Percentiles rank a stretch among this genome's conserved stretches.
phyloP scores from a whole-genome alignment of 148 eudicot species.

The Rhododendron ferrugineum region DNA sequence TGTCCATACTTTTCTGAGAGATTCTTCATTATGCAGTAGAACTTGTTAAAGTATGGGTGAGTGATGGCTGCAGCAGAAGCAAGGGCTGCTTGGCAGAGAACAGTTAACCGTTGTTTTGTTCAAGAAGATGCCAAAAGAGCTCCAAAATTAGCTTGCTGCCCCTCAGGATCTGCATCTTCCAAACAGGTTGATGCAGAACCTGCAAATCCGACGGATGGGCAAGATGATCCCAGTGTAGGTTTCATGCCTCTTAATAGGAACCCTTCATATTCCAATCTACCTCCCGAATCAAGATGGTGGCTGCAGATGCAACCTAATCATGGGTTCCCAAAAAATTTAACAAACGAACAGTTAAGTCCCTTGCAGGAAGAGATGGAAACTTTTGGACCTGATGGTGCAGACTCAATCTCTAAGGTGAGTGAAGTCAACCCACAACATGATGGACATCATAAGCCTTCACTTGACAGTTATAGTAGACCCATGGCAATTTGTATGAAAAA shows the following conservation, averaged over 20 bases:
- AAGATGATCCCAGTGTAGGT: conserved; percentile 40
- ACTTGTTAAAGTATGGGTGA: conserved; percentile 26
- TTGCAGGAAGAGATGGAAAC: conserved; percentile 28
- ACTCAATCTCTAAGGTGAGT: conserved; percentile 4
- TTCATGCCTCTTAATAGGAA: conserved; percentile 44
- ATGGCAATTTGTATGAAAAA: conserved; percentile 19
- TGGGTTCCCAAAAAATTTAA: conserved; percentile 34
- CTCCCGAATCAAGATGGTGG: conserved; percentile 88
- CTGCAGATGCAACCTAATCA: conserved; percentile 56
- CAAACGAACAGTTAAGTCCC: conserved; percentile 29
- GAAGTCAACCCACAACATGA: conserved; percentile 11
- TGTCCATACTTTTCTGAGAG: conserved; percentile 4
- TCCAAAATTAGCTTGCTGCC: conserved; percentile 84
- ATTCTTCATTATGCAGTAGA: conserved; percentile 28
- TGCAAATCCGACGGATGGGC: conserved; percentile 28
- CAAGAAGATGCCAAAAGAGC: conserved; percentile 99
- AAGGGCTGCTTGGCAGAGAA: conserved; percentile 91
- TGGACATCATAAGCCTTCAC: conserved; percentile 14
- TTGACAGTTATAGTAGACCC: neutral
- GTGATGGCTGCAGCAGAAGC: conserved; percentile 95
- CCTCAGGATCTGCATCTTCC: conserved; percentile 43
- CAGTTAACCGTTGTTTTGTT: conserved; percentile 82
- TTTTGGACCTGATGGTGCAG: conserved; percentile 8
- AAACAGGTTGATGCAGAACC: conserved; percentile 50
- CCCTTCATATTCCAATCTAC: conserved; percentile 49